Percentiles rank a stretch among this genome's conserved stretches.
Conservation (phyloP, 345 rosid genomes). For the Populus simonii region DNA sequence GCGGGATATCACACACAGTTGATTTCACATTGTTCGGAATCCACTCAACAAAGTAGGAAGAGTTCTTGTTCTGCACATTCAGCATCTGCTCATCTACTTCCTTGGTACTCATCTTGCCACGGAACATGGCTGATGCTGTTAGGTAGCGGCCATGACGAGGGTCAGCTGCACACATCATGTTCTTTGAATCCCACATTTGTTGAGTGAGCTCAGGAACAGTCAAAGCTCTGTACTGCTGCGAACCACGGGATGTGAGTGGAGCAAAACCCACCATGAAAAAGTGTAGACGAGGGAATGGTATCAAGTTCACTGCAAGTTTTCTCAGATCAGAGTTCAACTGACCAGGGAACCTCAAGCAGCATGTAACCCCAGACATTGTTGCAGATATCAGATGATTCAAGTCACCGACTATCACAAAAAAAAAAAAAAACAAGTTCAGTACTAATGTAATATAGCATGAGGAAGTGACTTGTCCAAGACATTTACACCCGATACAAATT, state of each 20-base stretch:
- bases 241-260: slow-evolving; percentile 30
- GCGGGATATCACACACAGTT: slow-evolving; percentile 30
- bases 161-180: slow-evolving; percentile 34
- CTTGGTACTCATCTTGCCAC: slow-evolving; percentile 28
- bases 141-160: slow-evolving; percentile 28
- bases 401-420: slow-evolving; percentile 18
- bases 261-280: slow-evolving; percentile 34
- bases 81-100: slow-evolving; percentile 33
- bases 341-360: slow-evolving; percentile 32
- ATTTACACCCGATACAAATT: too few relatives aligned
- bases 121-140: slow-evolving; percentile 30
- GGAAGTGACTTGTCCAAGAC: too few relatives aligned
- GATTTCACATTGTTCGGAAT: slow-evolving; percentile 31
- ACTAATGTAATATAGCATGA: too few relatives aligned
- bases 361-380: slow-evolving; percentile 33
- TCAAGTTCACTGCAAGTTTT: slow-evolving; percentile 27
- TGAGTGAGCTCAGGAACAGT: slow-evolving; percentile 31
- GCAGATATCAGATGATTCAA: slow-evolving; percentile 32
- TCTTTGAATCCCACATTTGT: slow-evolving; percentile 34
- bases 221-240: slow-evolving; percentile 27
- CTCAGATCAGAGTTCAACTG: slow-evolving; percentile 31
- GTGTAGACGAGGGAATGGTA: slow-evolving; percentile 36
- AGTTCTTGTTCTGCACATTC: slow-evolving; percentile 32
- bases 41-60: slow-evolving; percentile 34
- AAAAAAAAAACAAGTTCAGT: background rate